Evolutionary conservation across 177 flowering plant genomes (phyloP).

Genomic region (Telopea speciosissima): DNA sequence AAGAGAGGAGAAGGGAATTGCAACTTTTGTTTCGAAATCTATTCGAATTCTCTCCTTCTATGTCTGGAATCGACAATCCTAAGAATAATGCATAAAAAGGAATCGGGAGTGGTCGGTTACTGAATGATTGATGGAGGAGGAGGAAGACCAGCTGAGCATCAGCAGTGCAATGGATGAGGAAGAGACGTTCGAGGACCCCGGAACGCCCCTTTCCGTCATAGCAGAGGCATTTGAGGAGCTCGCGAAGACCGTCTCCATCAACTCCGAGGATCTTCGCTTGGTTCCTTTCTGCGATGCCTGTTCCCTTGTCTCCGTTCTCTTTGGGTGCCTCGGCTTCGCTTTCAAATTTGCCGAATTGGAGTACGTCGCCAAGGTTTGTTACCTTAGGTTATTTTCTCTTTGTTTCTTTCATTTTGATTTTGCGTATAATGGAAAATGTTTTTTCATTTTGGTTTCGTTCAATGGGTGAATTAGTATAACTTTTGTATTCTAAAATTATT

Average conservation of each 20-base stretch:
- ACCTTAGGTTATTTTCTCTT: neutral
- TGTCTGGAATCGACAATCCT: no score
- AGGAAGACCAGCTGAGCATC: neutral
- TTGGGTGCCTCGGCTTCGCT: conserved; percentile 71
- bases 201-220: conserved; percentile 43
- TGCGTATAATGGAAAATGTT: no score
- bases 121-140: neutral
- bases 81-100: no score
- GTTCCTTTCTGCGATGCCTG: conserved; percentile 53
- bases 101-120: no score
- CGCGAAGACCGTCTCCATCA: conserved; percentile 15
- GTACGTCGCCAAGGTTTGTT: conserved; percentile 55
- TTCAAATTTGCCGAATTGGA: conserved; percentile 87
- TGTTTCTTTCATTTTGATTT: conserved; percentile 2
- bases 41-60: no score
- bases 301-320: conserved; percentile 59
- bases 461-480: no score
- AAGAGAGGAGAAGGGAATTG: no score
- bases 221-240: conserved; percentile 68
- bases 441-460: no score
- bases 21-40: no score
- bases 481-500: no score
- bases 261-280: conserved; percentile 31
- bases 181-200: conserved; percentile 3
- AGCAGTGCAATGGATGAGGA: conserved; percentile 2